Conservation (phyloP, 495 filamentous ascomycete genomes). For the Penicillium cosmopolitanum region DNA sequence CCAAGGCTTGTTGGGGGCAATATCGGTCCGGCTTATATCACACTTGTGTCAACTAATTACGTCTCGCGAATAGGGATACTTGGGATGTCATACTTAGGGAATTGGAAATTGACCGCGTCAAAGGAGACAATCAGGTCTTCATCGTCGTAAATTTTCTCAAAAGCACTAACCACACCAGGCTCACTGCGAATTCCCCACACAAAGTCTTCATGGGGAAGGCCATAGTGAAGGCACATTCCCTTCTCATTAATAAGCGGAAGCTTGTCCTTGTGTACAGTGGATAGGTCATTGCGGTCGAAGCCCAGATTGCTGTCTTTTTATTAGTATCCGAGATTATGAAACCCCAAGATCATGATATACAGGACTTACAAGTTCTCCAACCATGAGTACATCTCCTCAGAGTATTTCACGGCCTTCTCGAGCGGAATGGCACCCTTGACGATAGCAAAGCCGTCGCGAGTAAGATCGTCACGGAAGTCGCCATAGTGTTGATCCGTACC, state of each 20-base stretch:
- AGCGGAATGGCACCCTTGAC: conserved; percentile 49
- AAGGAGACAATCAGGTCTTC: conserved; percentile 51
- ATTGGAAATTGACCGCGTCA: conserved; percentile 46
- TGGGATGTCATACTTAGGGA: conserved; percentile 32
- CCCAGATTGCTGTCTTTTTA: conserved; percentile 35
- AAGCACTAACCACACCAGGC: conserved; percentile 44
- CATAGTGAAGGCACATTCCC: conserved; percentile 46
- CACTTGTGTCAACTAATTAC: neutral
- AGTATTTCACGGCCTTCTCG: conserved; percentile 40
- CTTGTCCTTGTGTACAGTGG: conserved; percentile 36
- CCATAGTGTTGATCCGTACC: conserved; percentile 28
- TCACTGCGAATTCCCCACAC: conserved; percentile 46
- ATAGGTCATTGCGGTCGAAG: conserved; percentile 40
- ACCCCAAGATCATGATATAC: no score
- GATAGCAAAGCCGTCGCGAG: conserved; percentile 45
- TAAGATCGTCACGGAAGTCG: conserved; percentile 41
- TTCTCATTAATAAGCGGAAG: conserved; percentile 48
- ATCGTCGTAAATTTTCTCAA: conserved; percentile 45
- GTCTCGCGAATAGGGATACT: neutral
- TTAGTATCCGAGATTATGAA: neutral
- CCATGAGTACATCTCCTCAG: conserved; percentile 39
- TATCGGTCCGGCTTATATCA: conserved; percentile 32
- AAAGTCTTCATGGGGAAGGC: conserved; percentile 46
- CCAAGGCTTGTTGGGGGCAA: conserved; percentile 46
- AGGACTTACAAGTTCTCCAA: conserved; percentile 41